A percentile compares a stretch with the other conserved stretches of the same genome.
Evolutionary conservation across 1,139 yeast species (phyloP).

Genomic region (Meyerozyma carpophila): DNA sequence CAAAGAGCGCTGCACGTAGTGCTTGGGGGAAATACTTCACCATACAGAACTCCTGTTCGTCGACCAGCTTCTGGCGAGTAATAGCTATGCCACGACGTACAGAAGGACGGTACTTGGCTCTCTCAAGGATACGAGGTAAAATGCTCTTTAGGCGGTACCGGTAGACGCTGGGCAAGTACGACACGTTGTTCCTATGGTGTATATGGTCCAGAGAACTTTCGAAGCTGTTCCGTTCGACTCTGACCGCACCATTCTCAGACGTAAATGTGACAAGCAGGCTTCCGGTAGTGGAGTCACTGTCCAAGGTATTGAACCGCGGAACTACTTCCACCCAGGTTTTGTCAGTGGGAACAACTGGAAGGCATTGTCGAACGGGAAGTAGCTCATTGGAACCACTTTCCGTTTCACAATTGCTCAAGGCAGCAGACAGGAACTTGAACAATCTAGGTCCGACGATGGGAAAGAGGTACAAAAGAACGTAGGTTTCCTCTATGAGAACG

Average conservation of each 20-base stretch:
- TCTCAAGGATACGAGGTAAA: not conserved
- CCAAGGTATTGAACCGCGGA: not conserved
- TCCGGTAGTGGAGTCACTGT: not conserved
- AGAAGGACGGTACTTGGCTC: not conserved
- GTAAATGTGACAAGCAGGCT: not conserved
- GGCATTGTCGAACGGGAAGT: not conserved
- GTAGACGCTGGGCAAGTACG: not conserved
- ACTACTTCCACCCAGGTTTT: not conserved
- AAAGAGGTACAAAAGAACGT: conserved; percentile 10
- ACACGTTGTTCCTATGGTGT: not conserved
- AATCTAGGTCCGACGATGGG: conserved; percentile 9
- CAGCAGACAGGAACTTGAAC: conserved; percentile 8
- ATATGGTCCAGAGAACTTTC: not conserved
- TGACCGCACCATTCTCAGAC: not conserved
- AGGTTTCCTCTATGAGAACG: conserved; percentile 1
- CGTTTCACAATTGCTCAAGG: conserved; percentile 3
- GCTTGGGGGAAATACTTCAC: not conserved
- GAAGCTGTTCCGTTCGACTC: not conserved
- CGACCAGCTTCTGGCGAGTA: not conserved
- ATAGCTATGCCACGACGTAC: not conserved
- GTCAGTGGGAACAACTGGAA: not conserved
- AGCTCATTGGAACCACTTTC: not conserved
- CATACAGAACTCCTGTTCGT: not conserved
- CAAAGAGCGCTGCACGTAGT: not conserved
- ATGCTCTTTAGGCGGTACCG: not conserved